These are phyloP conservation scores for Claviceps capensis DNA, from an alignment of 2,329 filamentous ascomycete genomes.

Conservation along the genomic window DNA sequence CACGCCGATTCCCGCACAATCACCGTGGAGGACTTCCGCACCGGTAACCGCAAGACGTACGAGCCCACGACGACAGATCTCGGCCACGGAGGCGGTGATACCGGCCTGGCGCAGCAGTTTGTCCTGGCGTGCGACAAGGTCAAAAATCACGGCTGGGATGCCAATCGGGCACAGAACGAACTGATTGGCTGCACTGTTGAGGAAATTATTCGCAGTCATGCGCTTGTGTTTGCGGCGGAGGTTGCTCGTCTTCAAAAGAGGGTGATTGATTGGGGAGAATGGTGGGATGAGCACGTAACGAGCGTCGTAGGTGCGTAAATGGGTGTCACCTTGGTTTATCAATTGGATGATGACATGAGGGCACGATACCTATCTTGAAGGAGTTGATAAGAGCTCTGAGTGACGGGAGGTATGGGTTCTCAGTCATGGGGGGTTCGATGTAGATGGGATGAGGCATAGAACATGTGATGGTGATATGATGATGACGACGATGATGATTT, in stretches of 20 bases:
- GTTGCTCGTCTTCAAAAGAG: constrained; percentile 58
- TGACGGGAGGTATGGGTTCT: too few species aligned
- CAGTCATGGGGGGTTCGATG: too few species aligned
- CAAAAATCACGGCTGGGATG: constrained; percentile 53
- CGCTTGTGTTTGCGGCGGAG: constrained; percentile 87
- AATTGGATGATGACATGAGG: too few species aligned
- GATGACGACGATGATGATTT: too few species aligned
- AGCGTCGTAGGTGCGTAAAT: not conserved
- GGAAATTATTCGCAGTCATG: constrained; percentile 80
- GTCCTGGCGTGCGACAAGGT: constrained; percentile 69
- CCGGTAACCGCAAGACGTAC: constrained; percentile 18
- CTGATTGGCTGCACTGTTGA: constrained; percentile 74
- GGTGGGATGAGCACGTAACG: constrained; percentile 46
- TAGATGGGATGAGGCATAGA: too few species aligned
- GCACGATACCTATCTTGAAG: too few species aligned
- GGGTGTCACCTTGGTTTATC: too few species aligned
- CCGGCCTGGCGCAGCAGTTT: constrained; percentile 64
- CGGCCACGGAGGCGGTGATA: constrained; percentile 27
- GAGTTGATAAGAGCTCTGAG: too few species aligned
- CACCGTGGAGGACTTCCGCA: constrained; percentile 47
- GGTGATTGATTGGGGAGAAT: constrained; percentile 61
- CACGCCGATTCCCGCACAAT: constrained; percentile 72
- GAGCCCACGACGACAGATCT: constrained; percentile 20
- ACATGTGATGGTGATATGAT: too few species aligned
- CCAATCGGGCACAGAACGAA: constrained; percentile 57